phyloP scores from a whole-genome alignment of 306 rosid species.

The peach (Prunus persica) region DNA sequence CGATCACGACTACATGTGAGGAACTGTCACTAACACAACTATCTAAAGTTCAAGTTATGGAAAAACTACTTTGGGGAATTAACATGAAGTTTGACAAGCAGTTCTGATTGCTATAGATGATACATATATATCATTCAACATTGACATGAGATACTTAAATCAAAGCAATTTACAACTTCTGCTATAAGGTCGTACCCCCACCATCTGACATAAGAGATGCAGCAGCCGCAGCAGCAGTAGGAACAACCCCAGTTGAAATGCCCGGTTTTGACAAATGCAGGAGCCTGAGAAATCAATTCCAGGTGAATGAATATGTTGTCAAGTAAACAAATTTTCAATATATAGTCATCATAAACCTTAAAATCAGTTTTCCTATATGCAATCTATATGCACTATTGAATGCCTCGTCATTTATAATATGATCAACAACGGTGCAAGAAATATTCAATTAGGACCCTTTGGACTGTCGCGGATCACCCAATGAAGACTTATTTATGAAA shows the following conservation, averaged over 20 bases:
- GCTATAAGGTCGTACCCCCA: slow-evolving; percentile 67
- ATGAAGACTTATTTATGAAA: not conserved
- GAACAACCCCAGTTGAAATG: slow-evolving; percentile 87
- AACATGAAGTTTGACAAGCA: not conserved
- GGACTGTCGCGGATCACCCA: not conserved
- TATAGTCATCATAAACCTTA: slow-evolving; percentile 3
- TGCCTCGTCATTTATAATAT: not conserved
- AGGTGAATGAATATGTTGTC: slow-evolving; percentile 7
- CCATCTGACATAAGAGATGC: slow-evolving; percentile 94
- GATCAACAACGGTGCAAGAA: not conserved
- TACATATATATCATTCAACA: not conserved
- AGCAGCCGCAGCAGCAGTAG: slow-evolving; percentile 97
- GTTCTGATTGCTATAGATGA: not conserved
- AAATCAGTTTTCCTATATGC: not conserved
- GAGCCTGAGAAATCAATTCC: slow-evolving; percentile 64
- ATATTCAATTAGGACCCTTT: not conserved
- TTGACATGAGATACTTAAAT: not conserved
- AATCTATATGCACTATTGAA: not conserved
- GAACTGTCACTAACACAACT: not conserved
- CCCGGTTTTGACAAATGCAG: slow-evolving; percentile 93
- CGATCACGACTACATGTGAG: not conserved
- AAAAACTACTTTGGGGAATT: not conserved
- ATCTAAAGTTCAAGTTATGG: not conserved
- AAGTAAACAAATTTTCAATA: slow-evolving; percentile 11
- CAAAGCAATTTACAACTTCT: slow-evolving; percentile 12